Base-by-base conservation (phyloP, 1,139 yeast species). In the Hemisphaericaspora lyxosophila region DNA sequence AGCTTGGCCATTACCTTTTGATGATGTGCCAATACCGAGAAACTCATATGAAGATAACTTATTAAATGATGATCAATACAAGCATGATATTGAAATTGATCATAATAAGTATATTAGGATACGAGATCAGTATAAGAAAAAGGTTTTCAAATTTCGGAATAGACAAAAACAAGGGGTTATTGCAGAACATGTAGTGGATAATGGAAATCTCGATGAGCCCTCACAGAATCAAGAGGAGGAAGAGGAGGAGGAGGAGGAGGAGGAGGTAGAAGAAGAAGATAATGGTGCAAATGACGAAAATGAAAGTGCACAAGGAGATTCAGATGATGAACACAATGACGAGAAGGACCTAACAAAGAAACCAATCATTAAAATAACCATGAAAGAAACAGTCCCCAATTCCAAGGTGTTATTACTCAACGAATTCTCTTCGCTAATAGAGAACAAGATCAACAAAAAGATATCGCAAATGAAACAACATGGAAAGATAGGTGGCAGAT, bases 1-100 rank as follows among this genome's bases (percentile, higher is more conserved):
- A 2, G 45, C 59, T 1, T 80, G 82, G 83, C 83, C 82, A 0
- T 43, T 66, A 14, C 53, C 57, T 0, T 29, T 46, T 2, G 45
- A 54, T 2, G 45, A 47, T 8, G 66, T 70, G 0, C 76, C 78
- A 0, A 62, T 64, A 20, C 77, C 78, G 0, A 42, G 40, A 7
- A 35, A 28, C 11, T 41, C 38, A 11, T 66, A 59, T 40, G 58
- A 46, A 14, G 70, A 63, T 41, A 37, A 41, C 5, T 38, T 49
- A 5, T 47, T 57, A 16, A 42, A 40, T 12, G 39, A 42, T 2
- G 43, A 46, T n/a, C 39, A 43, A 5, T 57, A 50, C 32, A 44
- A 42, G 4, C 35, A 42, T 5, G 62, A 57, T 40, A 50, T 52
- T 8, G 54, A 51, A 17, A 29, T 27, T 14, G 41, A 42, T 24